Evolutionary conservation across 2,329 filamentous ascomycete genomes (phyloP).

Genomic region (Fusarium subglutinans): DNA sequence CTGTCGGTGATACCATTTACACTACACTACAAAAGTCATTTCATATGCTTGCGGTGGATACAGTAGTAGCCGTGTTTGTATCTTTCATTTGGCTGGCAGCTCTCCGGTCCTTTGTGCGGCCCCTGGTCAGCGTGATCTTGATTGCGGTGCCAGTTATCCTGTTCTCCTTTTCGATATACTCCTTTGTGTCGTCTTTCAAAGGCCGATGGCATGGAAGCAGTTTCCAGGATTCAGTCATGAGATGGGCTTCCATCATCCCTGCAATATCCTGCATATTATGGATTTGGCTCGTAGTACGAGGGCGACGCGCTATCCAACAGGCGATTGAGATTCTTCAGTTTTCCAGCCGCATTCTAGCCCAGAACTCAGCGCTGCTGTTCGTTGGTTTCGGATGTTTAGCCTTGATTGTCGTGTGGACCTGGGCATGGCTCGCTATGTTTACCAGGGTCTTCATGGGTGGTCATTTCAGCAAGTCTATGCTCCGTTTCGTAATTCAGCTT

Average conservation of each 20-base stretch:
- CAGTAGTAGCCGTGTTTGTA: slow-evolving; percentile 86
- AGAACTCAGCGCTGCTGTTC: slow-evolving; percentile 82
- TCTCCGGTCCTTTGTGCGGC: slow-evolving; percentile 85
- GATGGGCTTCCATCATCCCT: slow-evolving; percentile 84
- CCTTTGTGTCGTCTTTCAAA: slow-evolving; percentile 89
- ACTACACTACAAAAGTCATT: slow-evolving; percentile 87
- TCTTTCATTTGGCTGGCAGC: slow-evolving; percentile 91
- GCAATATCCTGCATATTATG: slow-evolving; percentile 78
- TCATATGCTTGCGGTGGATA: slow-evolving; percentile 89
- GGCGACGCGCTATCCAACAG: slow-evolving; percentile 81
- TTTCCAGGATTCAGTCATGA: slow-evolving; percentile 89
- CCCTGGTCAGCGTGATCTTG: slow-evolving; percentile 82
- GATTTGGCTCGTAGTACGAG: slow-evolving; percentile 84
- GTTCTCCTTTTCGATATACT: slow-evolving; percentile 89
- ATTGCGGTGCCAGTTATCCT: slow-evolving; percentile 87
- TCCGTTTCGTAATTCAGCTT: slow-evolving; percentile 80
- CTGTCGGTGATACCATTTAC: slow-evolving; percentile 93
- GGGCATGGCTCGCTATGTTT: slow-evolving; percentile 97
- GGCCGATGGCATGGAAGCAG: slow-evolving; percentile 77
- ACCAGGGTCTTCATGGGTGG: slow-evolving; percentile 94
- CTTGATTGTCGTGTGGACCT: slow-evolving; percentile 87
- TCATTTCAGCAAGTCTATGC: slow-evolving; percentile 72
- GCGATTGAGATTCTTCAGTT: slow-evolving; percentile 93
- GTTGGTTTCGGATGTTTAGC: slow-evolving; percentile 83
- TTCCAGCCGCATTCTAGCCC: slow-evolving; percentile 84